Percentiles rank a stretch among this genome's conserved stretches.
These are phyloP conservation scores for Pseudocercospora eumusae DNA, from an alignment of 2,329 filamentous ascomycete species.

Conservation along the genomic window DNA sequence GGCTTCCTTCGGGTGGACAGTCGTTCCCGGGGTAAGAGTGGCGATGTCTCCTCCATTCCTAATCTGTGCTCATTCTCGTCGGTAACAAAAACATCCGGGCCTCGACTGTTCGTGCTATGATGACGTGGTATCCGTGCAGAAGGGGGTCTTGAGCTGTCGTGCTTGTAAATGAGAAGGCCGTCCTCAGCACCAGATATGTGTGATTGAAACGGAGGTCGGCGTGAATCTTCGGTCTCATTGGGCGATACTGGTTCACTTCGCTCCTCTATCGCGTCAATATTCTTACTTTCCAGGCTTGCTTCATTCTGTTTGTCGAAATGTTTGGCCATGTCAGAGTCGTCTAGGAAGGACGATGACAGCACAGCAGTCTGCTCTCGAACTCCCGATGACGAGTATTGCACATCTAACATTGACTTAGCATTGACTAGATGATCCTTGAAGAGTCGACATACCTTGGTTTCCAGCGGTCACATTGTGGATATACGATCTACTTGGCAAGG, in stretches of 20 bases:
- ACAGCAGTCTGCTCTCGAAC: constrained; percentile 44
- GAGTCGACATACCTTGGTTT: constrained; percentile 24
- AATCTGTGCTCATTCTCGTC: constrained; percentile 30
- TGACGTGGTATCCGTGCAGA: constrained; percentile 6
- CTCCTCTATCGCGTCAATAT: constrained; percentile 39
- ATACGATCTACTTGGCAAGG: constrained; percentile 40
- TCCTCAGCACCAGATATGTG: constrained; percentile 11
- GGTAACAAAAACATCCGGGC: constrained; percentile 37
- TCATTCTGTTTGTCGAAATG: constrained; percentile 26
- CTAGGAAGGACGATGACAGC: constrained; percentile 42
- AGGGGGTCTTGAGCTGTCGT: constrained; percentile 11
- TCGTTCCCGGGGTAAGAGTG: constrained; percentile 42
- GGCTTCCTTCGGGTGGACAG: constrained; percentile 28
- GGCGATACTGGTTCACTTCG: constrained; percentile 40
- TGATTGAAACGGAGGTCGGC: constrained; percentile 6
- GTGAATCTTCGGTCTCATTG: constrained; percentile 20
- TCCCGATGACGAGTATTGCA: constrained; percentile 43
- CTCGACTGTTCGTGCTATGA: constrained; percentile 7
- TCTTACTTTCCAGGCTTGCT: not conserved
- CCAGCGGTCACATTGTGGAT: constrained; percentile 39
- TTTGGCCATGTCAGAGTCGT: constrained; percentile 37
- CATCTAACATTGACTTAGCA: constrained; percentile 40
- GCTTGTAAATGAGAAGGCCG: constrained; percentile 22
- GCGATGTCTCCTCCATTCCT: constrained; percentile 33
- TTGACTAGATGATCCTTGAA: not conserved